These are phyloP conservation scores for Oryza australiensis DNA, from an alignment of 176 grass and related monocot species.

Conservation along the genomic window DNA sequence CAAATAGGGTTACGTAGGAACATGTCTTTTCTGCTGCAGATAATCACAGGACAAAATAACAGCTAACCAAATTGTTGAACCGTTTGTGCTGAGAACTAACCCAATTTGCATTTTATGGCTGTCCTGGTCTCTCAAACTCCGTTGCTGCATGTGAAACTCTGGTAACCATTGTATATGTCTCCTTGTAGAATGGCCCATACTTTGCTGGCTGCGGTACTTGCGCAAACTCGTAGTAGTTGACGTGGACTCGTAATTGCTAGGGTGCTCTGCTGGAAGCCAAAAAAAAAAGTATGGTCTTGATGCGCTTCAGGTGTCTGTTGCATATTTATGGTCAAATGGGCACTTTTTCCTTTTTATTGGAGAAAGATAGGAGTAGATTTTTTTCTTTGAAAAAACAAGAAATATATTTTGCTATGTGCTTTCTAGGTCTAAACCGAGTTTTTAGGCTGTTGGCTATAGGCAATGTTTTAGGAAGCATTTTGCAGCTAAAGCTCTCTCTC, in stretches of 20 bases:
- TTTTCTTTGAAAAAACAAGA: too few species aligned
- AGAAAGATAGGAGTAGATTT: too few species aligned
- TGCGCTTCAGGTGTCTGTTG: background rate
- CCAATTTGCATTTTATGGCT: background rate
- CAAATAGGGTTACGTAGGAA: background rate
- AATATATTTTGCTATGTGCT: too few species aligned
- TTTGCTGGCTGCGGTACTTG: background rate
- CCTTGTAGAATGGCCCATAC: constrained; percentile 7
- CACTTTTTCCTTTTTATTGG: too few species aligned
- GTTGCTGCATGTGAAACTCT: constrained; percentile 28
- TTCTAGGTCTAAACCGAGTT: too few species aligned
- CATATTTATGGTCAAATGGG: background rate
- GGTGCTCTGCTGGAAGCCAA: background rate
- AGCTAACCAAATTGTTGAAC: constrained; percentile 18
- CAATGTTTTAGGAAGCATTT: too few species aligned
- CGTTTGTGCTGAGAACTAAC: constrained; percentile 27
- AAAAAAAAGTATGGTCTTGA: background rate
- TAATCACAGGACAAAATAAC: background rate
- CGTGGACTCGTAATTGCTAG: background rate
- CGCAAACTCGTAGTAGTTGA: constrained; percentile 25
- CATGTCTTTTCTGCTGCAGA: background rate
- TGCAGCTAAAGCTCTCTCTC: too few species aligned
- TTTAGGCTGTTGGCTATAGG: too few species aligned
- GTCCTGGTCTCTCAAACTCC: background rate
- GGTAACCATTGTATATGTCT: background rate